Conservation (phyloP, 108 stramenopile species). For the Nitzschia sp. region DNA sequence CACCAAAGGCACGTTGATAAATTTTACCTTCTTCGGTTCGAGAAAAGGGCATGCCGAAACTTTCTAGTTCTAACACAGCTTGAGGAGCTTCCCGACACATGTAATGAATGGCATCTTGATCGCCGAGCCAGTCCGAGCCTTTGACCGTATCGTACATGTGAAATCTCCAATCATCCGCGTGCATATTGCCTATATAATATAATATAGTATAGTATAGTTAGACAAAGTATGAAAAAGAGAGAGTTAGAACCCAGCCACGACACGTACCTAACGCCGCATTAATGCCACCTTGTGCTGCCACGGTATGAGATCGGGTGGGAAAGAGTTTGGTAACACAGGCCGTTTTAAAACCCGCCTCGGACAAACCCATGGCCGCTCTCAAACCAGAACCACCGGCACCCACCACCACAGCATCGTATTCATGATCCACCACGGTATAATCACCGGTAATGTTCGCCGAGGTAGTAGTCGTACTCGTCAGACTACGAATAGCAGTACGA, state of each 20-base stretch:
- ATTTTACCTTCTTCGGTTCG: slow-evolving; percentile 99
- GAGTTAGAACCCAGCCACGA: too few species aligned
- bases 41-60: slow-evolving; percentile 92
- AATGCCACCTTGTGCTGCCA: slow-evolving; percentile 99
- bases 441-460: slow-evolving; percentile 51
- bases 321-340: slow-evolving; percentile 99
- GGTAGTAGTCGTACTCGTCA: background rate
- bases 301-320: slow-evolving; percentile 98
- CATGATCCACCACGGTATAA: slow-evolving; percentile 95
- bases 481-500: background rate
- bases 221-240: background rate
- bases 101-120: slow-evolving; percentile 99
- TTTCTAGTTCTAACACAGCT: slow-evolving; percentile 97
- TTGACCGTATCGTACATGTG: slow-evolving; percentile 99
- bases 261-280: slow-evolving; percentile 96
- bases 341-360: slow-evolving; percentile 98
- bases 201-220: background rate
- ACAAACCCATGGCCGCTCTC: slow-evolving; percentile 98
- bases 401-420: slow-evolving; percentile 98
- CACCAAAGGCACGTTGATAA: slow-evolving; percentile 99
- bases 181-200: slow-evolving; percentile 70
- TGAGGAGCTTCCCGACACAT: slow-evolving; percentile 99
- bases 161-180: slow-evolving; percentile 97
- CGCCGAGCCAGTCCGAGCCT: slow-evolving; percentile 98
- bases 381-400: slow-evolving; percentile 98